These are phyloP conservation scores for Phialocephala subalpina DNA, from an alignment of 2,329 filamentous ascomycete genomes.

Conservation along the genomic window DNA sequence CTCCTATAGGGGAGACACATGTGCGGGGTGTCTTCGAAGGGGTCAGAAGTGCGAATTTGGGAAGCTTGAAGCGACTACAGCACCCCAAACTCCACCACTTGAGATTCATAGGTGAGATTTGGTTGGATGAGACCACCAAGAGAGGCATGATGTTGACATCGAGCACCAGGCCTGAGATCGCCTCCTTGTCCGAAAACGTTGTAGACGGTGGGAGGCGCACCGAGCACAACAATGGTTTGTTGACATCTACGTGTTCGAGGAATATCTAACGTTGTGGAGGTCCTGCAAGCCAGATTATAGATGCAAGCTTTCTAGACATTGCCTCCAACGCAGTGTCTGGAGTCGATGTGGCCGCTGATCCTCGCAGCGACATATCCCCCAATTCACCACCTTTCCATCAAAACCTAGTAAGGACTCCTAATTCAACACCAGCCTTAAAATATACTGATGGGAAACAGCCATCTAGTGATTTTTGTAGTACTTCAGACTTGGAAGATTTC, in stretches of 20 bases:
- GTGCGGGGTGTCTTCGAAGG: not conserved
- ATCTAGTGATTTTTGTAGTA: slow-evolving; percentile 1
- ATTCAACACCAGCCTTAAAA: not conserved
- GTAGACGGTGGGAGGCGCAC: not conserved
- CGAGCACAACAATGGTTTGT: slow-evolving; percentile 2
- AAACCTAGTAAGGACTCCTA: slow-evolving; percentile 2
- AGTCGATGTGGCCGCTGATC: slow-evolving; percentile 3
- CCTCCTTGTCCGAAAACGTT: slow-evolving; percentile 3
- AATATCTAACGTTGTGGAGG: not conserved
- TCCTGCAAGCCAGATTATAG: not conserved
- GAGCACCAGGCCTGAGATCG: not conserved
- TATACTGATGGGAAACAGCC: not conserved
- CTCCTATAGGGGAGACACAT: not conserved
- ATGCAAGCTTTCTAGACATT: slow-evolving; percentile 1
- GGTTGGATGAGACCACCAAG: not conserved
- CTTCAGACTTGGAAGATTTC: slow-evolving; percentile 2
- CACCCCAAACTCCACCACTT: not conserved
- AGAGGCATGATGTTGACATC: not conserved
- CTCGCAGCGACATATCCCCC: not conserved
- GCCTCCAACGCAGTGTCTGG: not conserved
- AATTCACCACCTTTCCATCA: not conserved
- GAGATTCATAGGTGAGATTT: not conserved
- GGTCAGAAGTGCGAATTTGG: slow-evolving; percentile 3
- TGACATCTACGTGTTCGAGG: slow-evolving; percentile 1
- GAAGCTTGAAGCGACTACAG: not conserved